Base-by-base conservation (phyloP, 1,284 basidiomycete genomes). In the Heterobasidion occidentale region DNA sequence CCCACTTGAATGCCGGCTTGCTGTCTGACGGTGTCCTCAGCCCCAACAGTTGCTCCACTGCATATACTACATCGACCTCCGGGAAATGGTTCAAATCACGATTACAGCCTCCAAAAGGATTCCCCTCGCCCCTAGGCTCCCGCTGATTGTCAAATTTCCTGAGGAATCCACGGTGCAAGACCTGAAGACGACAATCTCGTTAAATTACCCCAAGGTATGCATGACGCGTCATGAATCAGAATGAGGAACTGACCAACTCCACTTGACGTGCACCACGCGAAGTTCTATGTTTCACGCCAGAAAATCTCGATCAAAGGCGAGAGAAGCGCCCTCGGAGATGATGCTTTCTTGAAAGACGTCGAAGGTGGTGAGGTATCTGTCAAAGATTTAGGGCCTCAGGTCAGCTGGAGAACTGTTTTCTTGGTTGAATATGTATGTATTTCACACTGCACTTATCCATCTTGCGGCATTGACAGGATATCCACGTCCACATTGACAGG, bases 321-420 rank as follows among this genome's bases (percentile, higher is more conserved):
- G 36, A 79, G 77, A 54, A 83, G 81, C 54, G 67, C 81, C 2
- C 74, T 91, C 9, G 73, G 78, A 4, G 88, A 93, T 59, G 81
- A 84, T 36, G 74, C 78, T 53, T 79, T 77, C 17, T 70, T 95
- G 34, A 70, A 68, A 8, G 78, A 81, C 33, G 65, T 64, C 9
- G 78, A 84, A 33, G 81, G 78, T 12, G 80, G 77, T 15, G 83
- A 86, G 54, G 67, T 94, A 51, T 69, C 81, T 33, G 77, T 94
- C 61, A 96, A 96, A 71, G 94, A 98, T 71, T 74, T 97, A 44
- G 94, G 94, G 0, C 80, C 86, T 15, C 95, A 98, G 70, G 76
- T 95, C 53, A 80, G 83, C 58, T 97, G 94, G 90, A 80, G 78
- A 64, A 88, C 86, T 0, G 90, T 96, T 19, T 97, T 91, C 69